Evolutionary conservation across 2,329 filamentous ascomycete genomes (phyloP), one percentile per base, ranked within the genome.

Genomic region (Fusarium sp.): DNA sequence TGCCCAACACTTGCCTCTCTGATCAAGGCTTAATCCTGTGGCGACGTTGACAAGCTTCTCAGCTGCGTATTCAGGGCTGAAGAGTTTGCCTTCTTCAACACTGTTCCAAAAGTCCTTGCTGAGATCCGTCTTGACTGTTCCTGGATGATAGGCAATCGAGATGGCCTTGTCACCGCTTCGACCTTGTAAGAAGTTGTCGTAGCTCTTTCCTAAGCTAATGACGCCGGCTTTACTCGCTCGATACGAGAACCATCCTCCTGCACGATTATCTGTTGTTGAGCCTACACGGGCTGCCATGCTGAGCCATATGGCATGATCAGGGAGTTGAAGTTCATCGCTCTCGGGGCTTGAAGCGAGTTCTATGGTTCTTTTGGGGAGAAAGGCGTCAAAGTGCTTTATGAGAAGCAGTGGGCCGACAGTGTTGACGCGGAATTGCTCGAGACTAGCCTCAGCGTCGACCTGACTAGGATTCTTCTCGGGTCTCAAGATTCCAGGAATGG

Each of bases 191-290:
- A 91, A 89, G 31, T 93, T 86, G 80, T 96, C 94, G 70, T 94
- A 91, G 8, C 89, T 92, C 82, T 91, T 93, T 9, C 90, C 89
- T 14, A 94, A 67, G 78, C 92, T 92, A 73, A 92, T 94, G 5
- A 96, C 90, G 3, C 88, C 93, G 0, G 93, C 90, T 82, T 96
- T 97, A 62, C 89, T 92, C 9, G 92, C 89, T 16, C 94, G 91
- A 81, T 96, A 96, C 65, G 88, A 91, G 81, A 94, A 97, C 94
- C 94, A 96, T 0, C 94, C 94, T 3, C 94, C 94, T 0, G 91
- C 85, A 3, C 83, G 79, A 78, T 97, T 96, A 76, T 96, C 93
- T 1, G 88, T 84, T 24, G 93, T 92, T 35, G 89, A 92, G 11
- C 94, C 94, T 0, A 97, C 93, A 50, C 94, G 90, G 2, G 94